Conservation (phyloP, 306 rosid species). For the Vigna trinervia region DNA sequence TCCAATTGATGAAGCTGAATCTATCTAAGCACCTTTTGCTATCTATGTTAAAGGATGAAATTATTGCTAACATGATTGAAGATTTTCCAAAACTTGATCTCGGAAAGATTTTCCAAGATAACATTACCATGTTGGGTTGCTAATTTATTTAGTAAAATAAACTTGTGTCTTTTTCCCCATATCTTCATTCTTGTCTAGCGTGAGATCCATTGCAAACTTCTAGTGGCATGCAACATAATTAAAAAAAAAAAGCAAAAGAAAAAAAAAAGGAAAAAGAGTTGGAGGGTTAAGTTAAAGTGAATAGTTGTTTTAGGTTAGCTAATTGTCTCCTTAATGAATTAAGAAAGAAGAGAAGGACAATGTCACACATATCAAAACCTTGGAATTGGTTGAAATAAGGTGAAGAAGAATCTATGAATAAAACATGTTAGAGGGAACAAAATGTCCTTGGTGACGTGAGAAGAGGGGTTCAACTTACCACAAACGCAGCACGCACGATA, state of each 20-base stretch:
- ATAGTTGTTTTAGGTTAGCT: constrained; percentile 32
- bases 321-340: constrained; percentile 26
- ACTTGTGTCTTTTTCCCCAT: constrained; percentile 52
- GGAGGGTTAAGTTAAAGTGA: constrained; percentile 20
- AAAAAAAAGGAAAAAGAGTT: not conserved
- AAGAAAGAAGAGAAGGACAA: constrained; percentile 36
- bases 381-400: constrained; percentile 30
- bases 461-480: constrained; percentile 38
- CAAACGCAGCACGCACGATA: constrained; percentile 41
- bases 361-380: constrained; percentile 11
- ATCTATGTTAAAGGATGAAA: not conserved
- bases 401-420: constrained; percentile 41
- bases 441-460: constrained; percentile 42
- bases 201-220: constrained; percentile 45
- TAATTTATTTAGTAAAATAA: constrained; percentile 42
- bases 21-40: not conserved
- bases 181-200: constrained; percentile 47
- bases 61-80: constrained; percentile 22
- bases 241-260: not conserved
- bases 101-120: constrained; percentile 43
- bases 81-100: constrained; percentile 30
- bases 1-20: not conserved
- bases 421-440: constrained; percentile 17
- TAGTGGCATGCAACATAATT: constrained; percentile 29
- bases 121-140: constrained; percentile 38